Base-by-base conservation (phyloP, 1,284 basidiomycete genomes). In the Rhizopogon parksii region DNA sequence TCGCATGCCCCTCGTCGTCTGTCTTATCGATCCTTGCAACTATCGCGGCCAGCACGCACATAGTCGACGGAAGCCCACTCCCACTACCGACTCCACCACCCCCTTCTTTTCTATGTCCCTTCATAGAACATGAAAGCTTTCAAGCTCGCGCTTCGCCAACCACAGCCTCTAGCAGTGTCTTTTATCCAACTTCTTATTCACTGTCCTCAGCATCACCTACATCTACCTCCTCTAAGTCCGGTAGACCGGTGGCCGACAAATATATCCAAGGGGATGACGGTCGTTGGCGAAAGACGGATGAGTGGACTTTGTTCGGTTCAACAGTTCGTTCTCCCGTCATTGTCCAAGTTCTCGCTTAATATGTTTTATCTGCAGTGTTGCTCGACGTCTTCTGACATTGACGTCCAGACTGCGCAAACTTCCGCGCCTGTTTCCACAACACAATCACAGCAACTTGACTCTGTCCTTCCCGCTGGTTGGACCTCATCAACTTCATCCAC, bases 301-400 rank as follows among this genome's bases (percentile, higher is more conserved):
- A 60, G 27, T 87, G 79, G 70, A 76, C 79, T 12, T 65, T 86
- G 25, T 85, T 83, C 59, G 84, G 84, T 37, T 79, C 78, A 24
- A 75, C 78, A 17, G 70, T 81, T 52, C 75, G 81, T 65, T 35
- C 57, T 71, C 52, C n/a, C 6, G 0, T n/a, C 32, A 24, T 17
- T 42, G 9, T 30, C 53, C 46, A 49, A 37, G 49, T 54, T 46
- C 36, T 39, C 21, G 36, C 49, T 43, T 55, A 52, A 48, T 36
- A 27, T 37, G 40, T 45, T 45, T 46, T 17, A 24, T 35, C 34
- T 36, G 21, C 6, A 67, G 64, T 68, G 57, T 35, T 53, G 51
- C 45, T 27, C 69, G 1, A 59, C 59, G 11, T 57, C 62, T 8
- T 51, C 63, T 17, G 51, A 56, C 19, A 54, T 67, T 9, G 58